Base-by-base conservation (phyloP, 2,329 filamentous ascomycete genomes). In the Exophiala phaeomuriformis region DNA sequence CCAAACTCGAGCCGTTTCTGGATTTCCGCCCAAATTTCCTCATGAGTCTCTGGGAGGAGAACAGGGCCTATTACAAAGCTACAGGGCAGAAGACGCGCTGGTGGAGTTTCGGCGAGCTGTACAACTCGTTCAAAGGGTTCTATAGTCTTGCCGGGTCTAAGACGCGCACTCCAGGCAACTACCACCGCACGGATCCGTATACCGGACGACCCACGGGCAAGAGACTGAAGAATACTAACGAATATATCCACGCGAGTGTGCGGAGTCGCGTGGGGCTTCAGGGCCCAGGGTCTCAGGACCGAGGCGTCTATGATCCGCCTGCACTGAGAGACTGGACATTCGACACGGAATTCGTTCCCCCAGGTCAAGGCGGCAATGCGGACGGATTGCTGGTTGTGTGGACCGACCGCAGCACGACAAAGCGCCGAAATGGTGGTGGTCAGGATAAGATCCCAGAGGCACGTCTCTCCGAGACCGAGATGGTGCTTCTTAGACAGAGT, bases 1-100 rank as follows among this genome's bases (percentile, higher is more conserved):
- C 73, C 56, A 65, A 72, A 47, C 66, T 74, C 31, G 65, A 64
- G 33, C 60, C 60, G n/a, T 63, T 61, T 42, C 49, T 64, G 33
- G 62, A 64, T 40, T 64, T 64, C 39, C 50, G 61, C n/a, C 55
- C 50, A 0, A 56, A 61, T 44, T 61, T 58, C 28, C 51, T 64
- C n/a, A 57, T 63, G 29, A 39, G 47, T 4, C 51, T 60, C 30
- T 59, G 58, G 41, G 58, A 63, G 7, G 52, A 54, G 19, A 61
- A 57, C 31, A 47, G 50, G 1, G 45, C 50, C 3, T 63, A 60
- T 45, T 64, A 64, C 51, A 59, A 60, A 36, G 9, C 36, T 2
- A 59, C 52, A 4, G 55, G 55, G 6, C 61, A 64, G 51, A 56
- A 55, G 43, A 56, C 55, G n/a, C 47, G 62, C 6, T 60, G 55